Conservation (phyloP, 257 asterid genomes). For the Petrea volubilis region DNA sequence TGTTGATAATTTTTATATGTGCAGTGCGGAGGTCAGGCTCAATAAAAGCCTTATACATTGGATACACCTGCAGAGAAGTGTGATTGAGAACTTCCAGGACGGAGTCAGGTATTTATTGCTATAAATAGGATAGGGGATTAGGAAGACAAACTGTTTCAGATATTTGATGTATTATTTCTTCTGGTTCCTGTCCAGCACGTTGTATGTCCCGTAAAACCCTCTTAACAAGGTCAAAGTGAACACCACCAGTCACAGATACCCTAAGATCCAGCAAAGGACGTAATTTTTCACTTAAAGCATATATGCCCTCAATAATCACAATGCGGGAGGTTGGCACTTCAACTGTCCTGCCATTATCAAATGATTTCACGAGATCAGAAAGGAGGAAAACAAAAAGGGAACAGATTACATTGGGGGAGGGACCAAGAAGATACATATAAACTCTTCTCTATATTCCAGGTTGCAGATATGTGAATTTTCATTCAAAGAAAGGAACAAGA, state of each 20-base stretch:
- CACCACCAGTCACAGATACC: slow-evolving; percentile 96
- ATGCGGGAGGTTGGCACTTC: slow-evolving; percentile 93
- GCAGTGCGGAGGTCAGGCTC: slow-evolving; percentile 99
- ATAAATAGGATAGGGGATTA: slow-evolving; percentile 16
- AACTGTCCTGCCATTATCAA: slow-evolving; percentile 65
- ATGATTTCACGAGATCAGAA: slow-evolving; percentile 30
- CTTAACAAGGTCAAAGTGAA: slow-evolving; percentile 97
- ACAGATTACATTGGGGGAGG: neutral
- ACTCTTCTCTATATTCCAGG: neutral
- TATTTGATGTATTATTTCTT: slow-evolving; percentile 96
- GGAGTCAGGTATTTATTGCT: neutral
- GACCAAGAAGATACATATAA: slow-evolving; percentile 11
- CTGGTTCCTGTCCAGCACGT: slow-evolving; percentile 97
- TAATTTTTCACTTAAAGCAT: slow-evolving; percentile 87
- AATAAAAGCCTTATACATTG: slow-evolving; percentile 96
- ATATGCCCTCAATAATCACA: slow-evolving; percentile 90
- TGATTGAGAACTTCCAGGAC: slow-evolving; percentile 26
- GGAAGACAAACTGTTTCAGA: slow-evolving; percentile 84
- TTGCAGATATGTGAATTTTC: neutral
- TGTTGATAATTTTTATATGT: slow-evolving; percentile 86
- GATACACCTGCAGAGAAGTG: slow-evolving; percentile 76
- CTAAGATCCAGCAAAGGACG: slow-evolving; percentile 84
- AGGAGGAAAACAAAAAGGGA: no score
- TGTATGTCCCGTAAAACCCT: slow-evolving; percentile 95
- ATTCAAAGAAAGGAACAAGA: neutral